Conservation (phyloP, 331 rosid species). For the Rhamnella rubrinervis region DNA sequence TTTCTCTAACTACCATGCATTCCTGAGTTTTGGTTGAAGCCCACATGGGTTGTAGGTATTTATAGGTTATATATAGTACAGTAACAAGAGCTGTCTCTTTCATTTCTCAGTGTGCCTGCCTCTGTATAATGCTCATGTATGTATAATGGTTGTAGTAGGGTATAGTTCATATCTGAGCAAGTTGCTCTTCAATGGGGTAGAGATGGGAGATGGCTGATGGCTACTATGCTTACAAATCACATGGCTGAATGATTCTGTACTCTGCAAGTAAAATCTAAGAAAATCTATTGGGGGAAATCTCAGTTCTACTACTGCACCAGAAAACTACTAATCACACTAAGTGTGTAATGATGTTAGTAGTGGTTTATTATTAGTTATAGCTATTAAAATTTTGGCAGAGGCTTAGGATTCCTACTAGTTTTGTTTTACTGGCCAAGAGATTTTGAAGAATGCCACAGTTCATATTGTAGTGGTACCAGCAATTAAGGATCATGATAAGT, state of each 20-base stretch:
- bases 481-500: too few species aligned
- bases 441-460: too few species aligned
- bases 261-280: too few species aligned
- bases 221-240: background rate
- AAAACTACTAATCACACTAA: too few species aligned
- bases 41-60: slow-evolving; percentile 17
- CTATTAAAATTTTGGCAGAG: too few species aligned
- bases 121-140: background rate
- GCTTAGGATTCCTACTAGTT: too few species aligned
- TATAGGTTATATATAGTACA: background rate
- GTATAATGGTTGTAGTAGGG: background rate
- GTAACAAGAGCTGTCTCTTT: background rate
- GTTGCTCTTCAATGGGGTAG: background rate
- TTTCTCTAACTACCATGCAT: slow-evolving; percentile 18
- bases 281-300: too few species aligned
- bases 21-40: slow-evolving; percentile 10
- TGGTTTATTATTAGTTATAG: too few species aligned
- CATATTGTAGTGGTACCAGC: too few species aligned
- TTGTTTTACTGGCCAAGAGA: too few species aligned
- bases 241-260: background rate
- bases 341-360: too few species aligned
- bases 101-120: background rate
- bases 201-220: background rate
- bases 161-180: background rate
- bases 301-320: too few species aligned